Percentiles rank a stretch among this genome's conserved stretches.
phyloP scores from a whole-genome alignment of 352 stramenopile species.

The Phytophthora citricola region DNA sequence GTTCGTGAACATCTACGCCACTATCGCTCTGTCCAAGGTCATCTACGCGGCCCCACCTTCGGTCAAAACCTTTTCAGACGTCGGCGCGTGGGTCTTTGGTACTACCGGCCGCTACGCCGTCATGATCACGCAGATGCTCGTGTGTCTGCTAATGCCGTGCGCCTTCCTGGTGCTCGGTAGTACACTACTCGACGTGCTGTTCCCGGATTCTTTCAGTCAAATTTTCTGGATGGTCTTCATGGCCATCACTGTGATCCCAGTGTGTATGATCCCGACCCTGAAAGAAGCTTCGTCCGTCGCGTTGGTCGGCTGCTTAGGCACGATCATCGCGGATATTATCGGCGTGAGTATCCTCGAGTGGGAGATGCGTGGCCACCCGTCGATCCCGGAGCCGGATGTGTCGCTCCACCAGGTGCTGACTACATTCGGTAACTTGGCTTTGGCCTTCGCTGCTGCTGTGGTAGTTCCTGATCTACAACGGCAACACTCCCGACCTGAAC shows the following conservation, averaged over 20 bases:
- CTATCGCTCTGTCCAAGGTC: constrained; percentile 50
- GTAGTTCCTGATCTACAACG: constrained; percentile 45
- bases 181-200: constrained; percentile 53
- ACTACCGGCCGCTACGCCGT: constrained; percentile 45
- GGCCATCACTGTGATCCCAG: constrained; percentile 40
- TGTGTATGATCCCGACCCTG: constrained; percentile 43
- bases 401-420: constrained; percentile 41
- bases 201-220: constrained; percentile 55
- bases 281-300: constrained; percentile 36
- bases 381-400: constrained; percentile 34
- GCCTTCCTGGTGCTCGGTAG: constrained; percentile 62
- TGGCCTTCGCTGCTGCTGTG: constrained; percentile 36
- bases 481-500: constrained; percentile 50
- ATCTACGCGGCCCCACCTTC: constrained; percentile 13
- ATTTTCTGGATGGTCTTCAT: constrained; percentile 50
- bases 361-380: constrained; percentile 42
- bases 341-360: constrained; percentile 39
- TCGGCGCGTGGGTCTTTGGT: constrained; percentile 53
- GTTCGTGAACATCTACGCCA: constrained; percentile 67
- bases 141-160: constrained; percentile 55
- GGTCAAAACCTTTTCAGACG: constrained; percentile 55
- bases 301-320: constrained; percentile 37
- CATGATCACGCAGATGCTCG: constrained; percentile 49
- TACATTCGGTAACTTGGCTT: constrained; percentile 39
- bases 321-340: constrained; percentile 39